Evolutionary conservation across 2,329 filamentous ascomycete species (phyloP), one percentile per base, ranked within the genome.

Genomic region (Alternaria infectoria): DNA sequence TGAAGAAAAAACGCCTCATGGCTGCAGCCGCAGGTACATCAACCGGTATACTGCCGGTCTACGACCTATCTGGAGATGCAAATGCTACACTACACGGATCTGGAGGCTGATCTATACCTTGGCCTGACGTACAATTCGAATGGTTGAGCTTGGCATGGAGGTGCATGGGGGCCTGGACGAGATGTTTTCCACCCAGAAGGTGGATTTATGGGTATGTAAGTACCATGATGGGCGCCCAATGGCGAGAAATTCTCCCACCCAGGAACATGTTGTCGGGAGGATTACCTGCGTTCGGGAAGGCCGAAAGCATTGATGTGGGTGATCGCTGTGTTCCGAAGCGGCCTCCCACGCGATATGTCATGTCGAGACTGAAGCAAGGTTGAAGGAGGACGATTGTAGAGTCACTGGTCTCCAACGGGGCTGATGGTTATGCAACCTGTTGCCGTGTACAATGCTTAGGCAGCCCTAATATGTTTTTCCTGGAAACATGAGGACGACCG

Each of bases 161-260:
- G 30, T 51, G 30, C 56, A 57, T 57, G 23, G 61, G 54, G 66
- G 63, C 49, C 61, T 67, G 62, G 46, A 58, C 13, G 32, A 46
- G 50, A 61, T 52, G 26, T 62, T 59, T 58, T 64, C 66, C 60
- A 61, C 54, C 63, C 26, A 21, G 47, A 25, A 51, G 10, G 30
- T 60, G n/a, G 13, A 28, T 54, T 28, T 36, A 28, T 47, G 55
- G 40, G 21, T 43, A 40, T 49, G 26, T 49, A 59, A 76, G 74
- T 64, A 78, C 75, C 73, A 32, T 78, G 74, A 72, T 78, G 75
- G 72, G 43, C 67, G 57, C 49, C 62, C 64, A 69, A 63, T 55
- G 52, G 46, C 56, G 66, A 66, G 64, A 61, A 62, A 54, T 71
- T 73, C 69, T 67, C 59, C 63, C 57, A 58, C 59, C 59, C 40